These are phyloP conservation scores for Pulveroboletus sp. DNA, from an alignment of 768 basidiomycete species.

Conservation along the genomic window DNA sequence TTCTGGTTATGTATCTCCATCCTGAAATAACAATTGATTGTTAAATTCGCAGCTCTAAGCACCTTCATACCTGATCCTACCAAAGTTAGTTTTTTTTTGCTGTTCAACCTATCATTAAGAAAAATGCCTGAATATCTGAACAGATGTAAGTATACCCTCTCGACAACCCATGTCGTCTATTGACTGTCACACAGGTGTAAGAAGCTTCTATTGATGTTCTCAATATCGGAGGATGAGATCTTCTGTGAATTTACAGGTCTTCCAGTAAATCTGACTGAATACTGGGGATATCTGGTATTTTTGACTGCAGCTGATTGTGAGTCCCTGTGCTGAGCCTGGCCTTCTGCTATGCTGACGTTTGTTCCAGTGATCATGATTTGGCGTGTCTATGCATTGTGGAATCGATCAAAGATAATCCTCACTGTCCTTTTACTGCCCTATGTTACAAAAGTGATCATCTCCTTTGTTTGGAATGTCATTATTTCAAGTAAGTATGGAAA, in stretches of 20 bases:
- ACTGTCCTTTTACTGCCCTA: too few relatives aligned
- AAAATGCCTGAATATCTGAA: background rate
- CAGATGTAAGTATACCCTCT: conserved; percentile 2
- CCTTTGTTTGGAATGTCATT: too few relatives aligned
- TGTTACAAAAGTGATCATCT: too few relatives aligned
- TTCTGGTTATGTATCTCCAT: background rate
- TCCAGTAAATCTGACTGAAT: background rate
- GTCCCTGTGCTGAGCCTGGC: background rate
- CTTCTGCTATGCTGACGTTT: background rate
- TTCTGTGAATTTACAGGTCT: background rate
- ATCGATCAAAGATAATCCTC: too few relatives aligned
- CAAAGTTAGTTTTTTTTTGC: conserved; percentile 1
- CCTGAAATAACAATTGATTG: background rate
- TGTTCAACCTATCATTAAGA: background rate
- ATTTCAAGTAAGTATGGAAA: too few relatives aligned
- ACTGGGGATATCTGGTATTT: conserved; percentile 4
- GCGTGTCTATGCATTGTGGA: too few relatives aligned
- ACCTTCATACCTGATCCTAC: conserved; percentile 4
- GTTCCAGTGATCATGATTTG: too few relatives aligned
- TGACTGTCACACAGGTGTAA: conserved; percentile 7
- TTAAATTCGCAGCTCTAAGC: conserved; percentile 1
- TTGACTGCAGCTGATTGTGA: conserved; percentile 8
- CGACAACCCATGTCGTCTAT: background rate
- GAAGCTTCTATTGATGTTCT: background rate
- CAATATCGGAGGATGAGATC: background rate